phyloP scores from a whole-genome alignment of 164 flowering plant genomes.

The Magnolia officinalis region DNA sequence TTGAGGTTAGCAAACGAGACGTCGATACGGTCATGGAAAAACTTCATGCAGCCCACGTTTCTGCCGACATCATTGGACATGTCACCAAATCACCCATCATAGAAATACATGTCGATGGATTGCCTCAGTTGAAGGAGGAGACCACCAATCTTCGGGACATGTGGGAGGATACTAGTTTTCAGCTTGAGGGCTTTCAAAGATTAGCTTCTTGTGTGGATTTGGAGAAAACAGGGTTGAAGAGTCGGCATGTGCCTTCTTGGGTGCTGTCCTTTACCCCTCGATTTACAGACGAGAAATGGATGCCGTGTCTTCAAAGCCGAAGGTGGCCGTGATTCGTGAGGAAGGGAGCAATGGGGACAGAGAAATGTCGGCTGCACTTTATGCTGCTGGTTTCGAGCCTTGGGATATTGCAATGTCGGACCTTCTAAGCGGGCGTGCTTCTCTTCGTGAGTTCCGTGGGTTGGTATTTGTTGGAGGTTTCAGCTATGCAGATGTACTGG shows the following conservation, averaged over 20 bases:
- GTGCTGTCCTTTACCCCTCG: constrained; percentile 61
- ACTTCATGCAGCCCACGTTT: constrained; percentile 36
- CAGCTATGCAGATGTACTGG: constrained; percentile 35
- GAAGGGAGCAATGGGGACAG: constrained; percentile 38
- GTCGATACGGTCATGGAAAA: constrained; percentile 41
- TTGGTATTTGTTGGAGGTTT: constrained; percentile 69
- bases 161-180: constrained; percentile 97
- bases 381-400: constrained; percentile 72
- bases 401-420: constrained; percentile 34
- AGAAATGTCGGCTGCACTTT: constrained; percentile 92
- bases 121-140: constrained; percentile 46
- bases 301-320: constrained; percentile 56
- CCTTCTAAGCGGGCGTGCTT: constrained; percentile 19
- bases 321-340: constrained; percentile 61
- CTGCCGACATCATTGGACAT: constrained; percentile 62
- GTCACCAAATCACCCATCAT: constrained; percentile 41
- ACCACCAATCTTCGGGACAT: constrained; percentile 69
- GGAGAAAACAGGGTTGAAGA: constrained; percentile 70
- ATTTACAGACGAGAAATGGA: constrained; percentile 55
- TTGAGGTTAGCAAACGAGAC: constrained; percentile 64
- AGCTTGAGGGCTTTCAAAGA: constrained; percentile 68
- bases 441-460: constrained; percentile 63
- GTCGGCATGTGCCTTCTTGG: constrained; percentile 75
- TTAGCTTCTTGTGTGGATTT: constrained; percentile 74
- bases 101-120: constrained; percentile 58